Evolutionary conservation across 2,329 filamentous ascomycete species (phyloP).

Genomic region (Cladosporium sphaerospermum): DNA sequence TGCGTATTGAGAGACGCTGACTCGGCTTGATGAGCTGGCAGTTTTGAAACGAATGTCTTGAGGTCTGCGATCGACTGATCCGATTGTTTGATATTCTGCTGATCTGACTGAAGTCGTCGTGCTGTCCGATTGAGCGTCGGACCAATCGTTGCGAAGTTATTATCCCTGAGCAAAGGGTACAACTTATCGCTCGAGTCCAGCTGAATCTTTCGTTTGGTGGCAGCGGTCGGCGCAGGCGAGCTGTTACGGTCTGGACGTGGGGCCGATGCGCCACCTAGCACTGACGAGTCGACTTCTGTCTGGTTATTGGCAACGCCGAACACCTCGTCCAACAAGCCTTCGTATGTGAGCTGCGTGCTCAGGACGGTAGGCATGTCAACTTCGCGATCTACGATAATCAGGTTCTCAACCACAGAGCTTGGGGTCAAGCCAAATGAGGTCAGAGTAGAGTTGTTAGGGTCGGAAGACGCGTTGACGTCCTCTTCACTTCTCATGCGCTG

Average conservation of each 20-base stretch:
- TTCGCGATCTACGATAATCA: slow-evolving; percentile 92
- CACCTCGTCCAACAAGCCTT: slow-evolving; percentile 89
- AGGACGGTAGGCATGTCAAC: slow-evolving; percentile 88
- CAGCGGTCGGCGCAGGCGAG: slow-evolving; percentile 46
- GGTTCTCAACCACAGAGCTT: slow-evolving; percentile 79
- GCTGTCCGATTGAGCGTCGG: slow-evolving; percentile 84
- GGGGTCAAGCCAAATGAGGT: slow-evolving; percentile 65
- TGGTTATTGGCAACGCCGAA: slow-evolving; percentile 91
- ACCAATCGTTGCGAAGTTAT: slow-evolving; percentile 93
- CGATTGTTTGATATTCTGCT: slow-evolving; percentile 72
- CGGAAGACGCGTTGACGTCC: slow-evolving; percentile 45
- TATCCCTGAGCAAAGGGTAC: slow-evolving; percentile 79
- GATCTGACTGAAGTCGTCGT: slow-evolving; percentile 75
- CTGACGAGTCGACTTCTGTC: slow-evolving; percentile 82
- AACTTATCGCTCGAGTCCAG: slow-evolving; percentile 85
- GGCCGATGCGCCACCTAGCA: slow-evolving; percentile 68
- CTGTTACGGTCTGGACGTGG: slow-evolving; percentile 30
- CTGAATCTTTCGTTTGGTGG: slow-evolving; percentile 75
- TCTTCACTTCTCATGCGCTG: slow-evolving; percentile 91
- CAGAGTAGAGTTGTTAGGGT: slow-evolving; percentile 38
- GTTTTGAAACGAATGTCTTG: slow-evolving; percentile 87
- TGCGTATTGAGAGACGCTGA: slow-evolving; percentile 89
- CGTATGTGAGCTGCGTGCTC: slow-evolving; percentile 92
- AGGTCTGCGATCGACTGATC: slow-evolving; percentile 86
- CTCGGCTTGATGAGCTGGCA: slow-evolving; percentile 88